Base-by-base conservation (phyloP, 129 eudicot species). In the Tanacetum coccineum region DNA sequence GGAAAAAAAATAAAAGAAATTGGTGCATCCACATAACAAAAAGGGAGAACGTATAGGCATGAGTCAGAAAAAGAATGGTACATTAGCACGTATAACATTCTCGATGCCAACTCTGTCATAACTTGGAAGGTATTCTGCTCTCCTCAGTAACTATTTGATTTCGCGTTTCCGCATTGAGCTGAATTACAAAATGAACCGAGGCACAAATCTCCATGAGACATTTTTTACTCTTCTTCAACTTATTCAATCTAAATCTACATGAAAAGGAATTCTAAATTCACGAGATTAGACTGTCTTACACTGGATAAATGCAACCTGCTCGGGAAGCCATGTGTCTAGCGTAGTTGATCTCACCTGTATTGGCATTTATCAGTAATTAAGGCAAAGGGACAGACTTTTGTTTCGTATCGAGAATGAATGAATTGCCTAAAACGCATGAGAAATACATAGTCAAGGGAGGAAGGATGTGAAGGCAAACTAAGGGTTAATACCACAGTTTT, bases 301-400 rank as follows among this genome's bases (percentile, higher is more conserved):
- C 28, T 75, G 96, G 62, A 92, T 86, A 72, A 88, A 86, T 32
- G 87, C 87, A 79, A 92, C 91, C 78, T 88, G 96, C 62, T 92
- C 98, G 0, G 98, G 98, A 48, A 92, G 96, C 98, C 98, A 92
- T 67, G 96, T 92, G 81, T 88, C 98, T 54, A 92, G 89, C 17
- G 95, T 88, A 53, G 95, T 95, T 70, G 95, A 92, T 70, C 96
- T 80, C 75, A 92, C 98, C 98, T 91, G 73, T 62, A 72, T 26
- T 26, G 39, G 42, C 66, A 46, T 66, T 56, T 65, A 30, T 44
- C 70, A 64, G 65, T 54, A 58, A 52, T 13, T 52, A 39, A 63
- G 50, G 36, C 75, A 59, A 59, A 30, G 13, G 6, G 2, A 2
- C 42, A 36, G 10, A 36, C 42, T 36, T 64, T 17, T 51, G 26